Evolutionary conservation across 345 rosid genomes (phyloP), one percentile per base, ranked within the genome.

Genomic region (Stellera chamaejasme): DNA sequence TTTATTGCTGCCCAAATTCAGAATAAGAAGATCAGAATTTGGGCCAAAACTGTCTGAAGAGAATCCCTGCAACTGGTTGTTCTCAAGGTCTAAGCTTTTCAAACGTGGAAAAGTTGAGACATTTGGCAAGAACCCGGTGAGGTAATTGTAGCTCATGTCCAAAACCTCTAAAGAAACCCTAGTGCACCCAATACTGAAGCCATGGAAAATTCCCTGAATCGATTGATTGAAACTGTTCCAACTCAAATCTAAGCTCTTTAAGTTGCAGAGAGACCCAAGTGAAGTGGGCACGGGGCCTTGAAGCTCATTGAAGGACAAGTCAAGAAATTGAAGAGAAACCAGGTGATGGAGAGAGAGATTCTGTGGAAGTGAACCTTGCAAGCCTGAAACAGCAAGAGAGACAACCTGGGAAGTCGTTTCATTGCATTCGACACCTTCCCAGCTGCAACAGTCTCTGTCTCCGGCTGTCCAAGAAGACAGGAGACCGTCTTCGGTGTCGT

Each of bases 121-220:
- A n/a, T 27, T 55, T 25, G 64, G 61, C 53, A 72, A 32, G 0
- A 57, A 59, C 5, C 77, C 74, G 26, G 2, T 28, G 8, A 76
- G 46, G n/a, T 52, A 14, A 42, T 69, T 72, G 9, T 1, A 10
- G 3, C 2, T 48, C 45, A 70, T 39, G 3, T 8, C 27, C 62
- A 67, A 53, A 10, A 48, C 10, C 67, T 74, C 56, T 60, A 70
- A 26, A 2, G 66, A 28, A 1, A 43, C 15, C 50, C 52, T 48
- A 0, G 61, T 39, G 36, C 72, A 66, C 10, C 68, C 68, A n/a
- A 46, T 45, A 48, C 50, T 45, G 49, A 66, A 52, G 45, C 56
- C 55, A 11, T 27, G 13, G 2, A 60, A 26, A 23, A 66, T 6
- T 11, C 11, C 48, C 3, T 52, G 27, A 43, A 69, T 50, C 2